Conservation (phyloP, 1,284 basidiomycete species). For the Fomitopsis schrenkii region DNA sequence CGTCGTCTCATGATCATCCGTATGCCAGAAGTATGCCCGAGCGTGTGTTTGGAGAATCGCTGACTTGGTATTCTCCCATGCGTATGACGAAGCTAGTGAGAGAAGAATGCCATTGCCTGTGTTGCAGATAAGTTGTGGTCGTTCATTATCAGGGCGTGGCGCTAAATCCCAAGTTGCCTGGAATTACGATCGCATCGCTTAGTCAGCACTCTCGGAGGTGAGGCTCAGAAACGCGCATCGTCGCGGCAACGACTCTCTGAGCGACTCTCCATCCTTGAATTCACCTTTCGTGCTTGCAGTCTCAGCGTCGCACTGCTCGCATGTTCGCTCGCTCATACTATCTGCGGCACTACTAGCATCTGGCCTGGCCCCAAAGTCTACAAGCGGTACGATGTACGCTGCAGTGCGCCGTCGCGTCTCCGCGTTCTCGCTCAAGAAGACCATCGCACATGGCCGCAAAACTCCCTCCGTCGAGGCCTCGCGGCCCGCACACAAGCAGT, state of each 20-base stretch:
- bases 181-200: not conserved
- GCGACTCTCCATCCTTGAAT: not conserved
- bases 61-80: not conserved
- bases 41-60: not conserved
- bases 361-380: not conserved
- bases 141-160: too few species aligned
- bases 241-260: not conserved
- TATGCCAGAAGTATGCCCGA: not conserved
- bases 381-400: conserved; percentile 37
- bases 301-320: not conserved
- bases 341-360: not conserved
- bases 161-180: not conserved
- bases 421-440: conserved; percentile 36
- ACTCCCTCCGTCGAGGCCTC: conserved; percentile 27
- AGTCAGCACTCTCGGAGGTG: not conserved
- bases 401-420: conserved; percentile 39
- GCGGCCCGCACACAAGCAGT: conserved; percentile 49
- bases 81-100: not conserved
- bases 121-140: not conserved
- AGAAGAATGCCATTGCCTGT: not conserved
- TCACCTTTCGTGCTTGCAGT: not conserved
- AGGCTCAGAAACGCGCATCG: not conserved
- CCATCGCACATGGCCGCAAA: conserved; percentile 49
- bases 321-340: not conserved
- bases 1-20: conserved; percentile 1